phyloP scores from a whole-genome alignment of 106 monocot genomes.

The Apostasia ramifera region DNA sequence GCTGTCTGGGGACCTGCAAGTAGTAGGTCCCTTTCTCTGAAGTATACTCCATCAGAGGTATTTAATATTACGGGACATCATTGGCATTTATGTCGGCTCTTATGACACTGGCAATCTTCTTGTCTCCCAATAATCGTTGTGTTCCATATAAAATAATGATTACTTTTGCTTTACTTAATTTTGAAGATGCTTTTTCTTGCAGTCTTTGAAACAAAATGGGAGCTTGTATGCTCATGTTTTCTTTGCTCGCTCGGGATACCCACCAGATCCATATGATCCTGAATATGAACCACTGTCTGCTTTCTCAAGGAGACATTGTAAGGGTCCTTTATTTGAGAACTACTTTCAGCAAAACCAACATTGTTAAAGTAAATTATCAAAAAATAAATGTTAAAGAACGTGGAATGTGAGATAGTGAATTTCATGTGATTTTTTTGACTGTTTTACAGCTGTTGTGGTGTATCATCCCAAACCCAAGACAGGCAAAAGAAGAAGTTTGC shows the following conservation, averaged over 20 bases:
- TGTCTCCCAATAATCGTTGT: too few relatives aligned
- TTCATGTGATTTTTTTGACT: background rate
- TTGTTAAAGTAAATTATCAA: too few relatives aligned
- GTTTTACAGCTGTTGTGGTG: conserved; percentile 65
- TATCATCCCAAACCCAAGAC: conserved; percentile 74
- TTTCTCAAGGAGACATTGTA: conserved; percentile 78
- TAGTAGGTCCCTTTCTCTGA: conserved; percentile 45
- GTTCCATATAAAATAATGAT: background rate
- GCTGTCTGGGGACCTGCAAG: conserved; percentile 75
- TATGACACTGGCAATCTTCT: too few relatives aligned
- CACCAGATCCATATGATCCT: conserved; percentile 88
- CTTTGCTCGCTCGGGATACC: conserved; percentile 87
- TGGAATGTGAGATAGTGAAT: too few relatives aligned
- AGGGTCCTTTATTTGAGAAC: conserved; percentile 9
- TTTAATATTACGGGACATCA: background rate
- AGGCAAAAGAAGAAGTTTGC: conserved; percentile 69
- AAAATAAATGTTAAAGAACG: too few relatives aligned
- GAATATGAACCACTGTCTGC: conserved; percentile 60
- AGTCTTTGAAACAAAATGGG: conserved; percentile 89
- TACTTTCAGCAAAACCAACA: too few relatives aligned
- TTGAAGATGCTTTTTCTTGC: background rate
- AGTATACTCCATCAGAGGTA: conserved; percentile 91
- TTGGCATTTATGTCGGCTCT: too few relatives aligned
- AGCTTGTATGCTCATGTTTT: conserved; percentile 94
- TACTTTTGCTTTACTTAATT: background rate